These are phyloP conservation scores for Colletotrichum sp. DNA, from an alignment of 2,329 filamentous ascomycete species.

Conservation along the genomic window DNA sequence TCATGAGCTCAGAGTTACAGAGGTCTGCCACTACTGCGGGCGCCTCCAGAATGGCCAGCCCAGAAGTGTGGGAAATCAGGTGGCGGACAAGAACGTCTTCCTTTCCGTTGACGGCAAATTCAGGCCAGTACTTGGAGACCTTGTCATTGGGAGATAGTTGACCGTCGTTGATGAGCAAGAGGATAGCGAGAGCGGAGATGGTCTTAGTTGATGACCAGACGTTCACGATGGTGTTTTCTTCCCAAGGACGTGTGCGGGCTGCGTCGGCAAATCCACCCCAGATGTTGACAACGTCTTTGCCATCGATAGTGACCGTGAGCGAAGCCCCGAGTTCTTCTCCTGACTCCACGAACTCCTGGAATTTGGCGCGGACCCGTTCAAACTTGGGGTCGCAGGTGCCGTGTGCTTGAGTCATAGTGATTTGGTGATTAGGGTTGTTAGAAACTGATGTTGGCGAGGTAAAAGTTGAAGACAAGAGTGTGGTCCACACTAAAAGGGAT, in stretches of 20 bases:
- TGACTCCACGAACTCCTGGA: constrained; percentile 38
- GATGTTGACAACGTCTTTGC: constrained; percentile 46
- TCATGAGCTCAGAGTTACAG: constrained; percentile 31
- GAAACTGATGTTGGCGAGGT: neutral
- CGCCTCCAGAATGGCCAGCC: constrained; percentile 36
- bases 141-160: constrained; percentile 38
- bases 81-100: constrained; percentile 42
- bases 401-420: constrained; percentile 28
- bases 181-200: constrained; percentile 37
- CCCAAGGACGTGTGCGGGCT: constrained; percentile 36
- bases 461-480: neutral
- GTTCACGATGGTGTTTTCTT: constrained; percentile 40
- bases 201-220: constrained; percentile 47
- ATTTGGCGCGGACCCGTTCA: constrained; percentile 32
- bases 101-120: constrained; percentile 47
- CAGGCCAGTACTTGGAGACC: constrained; percentile 50
- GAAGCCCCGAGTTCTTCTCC: constrained; percentile 50
- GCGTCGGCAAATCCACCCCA: constrained; percentile 45
- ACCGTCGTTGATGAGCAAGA: constrained; percentile 45
- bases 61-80: constrained; percentile 43
- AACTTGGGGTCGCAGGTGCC: constrained; percentile 43
- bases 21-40: constrained; percentile 35
- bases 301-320: constrained; percentile 43
- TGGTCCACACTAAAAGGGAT: neutral
- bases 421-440: neutral